Percentiles rank a stretch among this genome's conserved stretches.
Evolutionary conservation across 768 basidiomycete species (phyloP).

Genomic region (Mycena metata): DNA sequence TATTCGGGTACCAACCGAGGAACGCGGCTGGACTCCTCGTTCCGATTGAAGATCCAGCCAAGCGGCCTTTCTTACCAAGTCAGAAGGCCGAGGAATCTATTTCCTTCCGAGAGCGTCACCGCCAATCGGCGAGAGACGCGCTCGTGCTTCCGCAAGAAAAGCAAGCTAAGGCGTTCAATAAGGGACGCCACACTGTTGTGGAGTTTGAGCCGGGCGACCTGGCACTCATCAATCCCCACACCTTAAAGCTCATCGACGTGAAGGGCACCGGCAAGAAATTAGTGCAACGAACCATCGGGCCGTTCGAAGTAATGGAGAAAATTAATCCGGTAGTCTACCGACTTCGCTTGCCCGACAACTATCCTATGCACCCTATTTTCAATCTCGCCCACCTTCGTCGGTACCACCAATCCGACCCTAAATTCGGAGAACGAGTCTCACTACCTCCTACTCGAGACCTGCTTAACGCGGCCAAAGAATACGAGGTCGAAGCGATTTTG

Average conservation of each 20-base stretch:
- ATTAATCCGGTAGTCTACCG: constrained; percentile 43
- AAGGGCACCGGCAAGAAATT: constrained; percentile 44
- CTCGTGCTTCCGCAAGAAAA: constrained; percentile 39
- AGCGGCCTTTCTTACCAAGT: constrained; percentile 20
- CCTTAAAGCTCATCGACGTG: constrained; percentile 39
- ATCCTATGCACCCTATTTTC: constrained; percentile 44
- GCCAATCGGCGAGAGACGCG: constrained; percentile 35
- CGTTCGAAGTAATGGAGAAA: no score
- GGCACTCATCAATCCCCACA: constrained; percentile 44
- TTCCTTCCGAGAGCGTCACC: constrained; percentile 6
- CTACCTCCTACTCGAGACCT: constrained; percentile 37
- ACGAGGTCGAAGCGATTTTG: constrained; percentile 38
- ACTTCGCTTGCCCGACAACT: constrained; percentile 41
- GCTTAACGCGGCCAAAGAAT: constrained; percentile 28
- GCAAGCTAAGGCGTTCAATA: constrained; percentile 42
- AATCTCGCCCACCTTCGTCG: constrained; percentile 42
- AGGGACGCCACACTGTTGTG: constrained; percentile 26
- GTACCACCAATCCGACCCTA: constrained; percentile 34
- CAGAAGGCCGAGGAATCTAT: constrained; percentile 22
- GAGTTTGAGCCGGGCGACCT: constrained; percentile 21
- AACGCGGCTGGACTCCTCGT: constrained; percentile 12
- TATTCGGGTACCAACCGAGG: constrained; percentile 45
- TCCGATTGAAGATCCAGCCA: not conserved
- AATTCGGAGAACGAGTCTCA: constrained; percentile 31
- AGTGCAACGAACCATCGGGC: constrained; percentile 23